These are phyloP conservation scores for Begonia loranthoides DNA, from an alignment of 306 rosid species.

Conservation along the genomic window DNA sequence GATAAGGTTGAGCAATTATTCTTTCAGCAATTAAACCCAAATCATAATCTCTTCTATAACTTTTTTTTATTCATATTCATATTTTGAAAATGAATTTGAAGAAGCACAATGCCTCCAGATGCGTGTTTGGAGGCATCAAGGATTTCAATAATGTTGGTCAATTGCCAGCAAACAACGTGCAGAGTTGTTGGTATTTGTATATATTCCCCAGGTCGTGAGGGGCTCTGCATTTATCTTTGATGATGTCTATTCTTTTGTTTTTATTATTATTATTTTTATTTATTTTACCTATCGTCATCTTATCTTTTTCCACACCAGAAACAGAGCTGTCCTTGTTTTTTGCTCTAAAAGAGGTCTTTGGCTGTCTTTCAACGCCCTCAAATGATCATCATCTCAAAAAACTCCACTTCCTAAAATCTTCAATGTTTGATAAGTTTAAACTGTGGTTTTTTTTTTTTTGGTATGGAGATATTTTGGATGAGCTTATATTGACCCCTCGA, in stretches of 20 bases:
- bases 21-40: too few species aligned
- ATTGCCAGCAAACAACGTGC: neutral
- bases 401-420: too few species aligned
- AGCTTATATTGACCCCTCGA: too few species aligned
- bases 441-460: too few species aligned
- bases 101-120: conserved; percentile 21
- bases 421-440: too few species aligned
- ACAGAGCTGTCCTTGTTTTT: too few species aligned
- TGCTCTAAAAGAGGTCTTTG: neutral
- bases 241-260: conserved; percentile 2
- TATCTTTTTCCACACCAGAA: too few species aligned
- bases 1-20: too few species aligned
- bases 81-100: neutral
- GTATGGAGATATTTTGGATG: too few species aligned
- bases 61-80: too few species aligned
- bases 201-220: conserved; percentile 10
- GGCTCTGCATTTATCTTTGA: conserved; percentile 7
- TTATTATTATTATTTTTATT: conserved; percentile 6
- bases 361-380: neutral
- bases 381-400: too few species aligned
- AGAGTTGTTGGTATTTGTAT: neutral
- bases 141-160: neutral
- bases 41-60: too few species aligned
- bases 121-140: conserved; percentile 13
- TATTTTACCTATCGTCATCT: neutral